Conservation (phyloP, 2,329 filamentous ascomycete genomes). For the Xylariaceae sp. region DNA sequence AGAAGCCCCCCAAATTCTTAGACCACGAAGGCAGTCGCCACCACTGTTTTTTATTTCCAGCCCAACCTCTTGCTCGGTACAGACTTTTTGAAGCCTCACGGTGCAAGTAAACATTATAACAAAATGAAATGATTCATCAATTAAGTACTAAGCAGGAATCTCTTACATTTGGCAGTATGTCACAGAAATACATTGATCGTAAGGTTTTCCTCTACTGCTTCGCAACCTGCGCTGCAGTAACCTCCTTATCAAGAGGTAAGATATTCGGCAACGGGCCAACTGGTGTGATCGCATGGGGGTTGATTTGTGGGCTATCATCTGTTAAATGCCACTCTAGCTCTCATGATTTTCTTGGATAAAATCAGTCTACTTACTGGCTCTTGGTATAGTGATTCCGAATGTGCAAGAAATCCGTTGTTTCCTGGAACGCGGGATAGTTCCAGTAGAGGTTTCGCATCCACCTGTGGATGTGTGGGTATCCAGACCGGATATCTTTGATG, state of each 20-base stretch:
- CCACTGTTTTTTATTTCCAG: too few species aligned
- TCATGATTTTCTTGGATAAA: too few species aligned
- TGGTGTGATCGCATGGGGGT: constrained; percentile 73
- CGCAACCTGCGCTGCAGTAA: constrained; percentile 49
- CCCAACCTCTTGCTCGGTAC: too few species aligned
- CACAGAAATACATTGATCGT: too few species aligned
- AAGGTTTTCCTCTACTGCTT: neutral
- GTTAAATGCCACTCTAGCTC: too few species aligned
- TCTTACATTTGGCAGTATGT: too few species aligned
- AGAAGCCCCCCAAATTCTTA: too few species aligned
- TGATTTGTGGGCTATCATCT: constrained; percentile 52
- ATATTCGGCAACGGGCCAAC: constrained; percentile 83
- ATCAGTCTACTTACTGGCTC: constrained; percentile 39
- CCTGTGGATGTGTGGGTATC: constrained; percentile 75
- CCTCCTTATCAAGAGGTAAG: constrained; percentile 74
- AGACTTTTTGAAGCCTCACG: too few species aligned
- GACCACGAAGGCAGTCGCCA: too few species aligned
- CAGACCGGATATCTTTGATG: constrained; percentile 76
- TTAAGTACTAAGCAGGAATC: too few species aligned
- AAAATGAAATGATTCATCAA: too few species aligned
- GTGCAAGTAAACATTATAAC: too few species aligned
- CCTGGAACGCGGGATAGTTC: constrained; percentile 72
- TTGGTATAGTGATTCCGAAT: constrained; percentile 77
- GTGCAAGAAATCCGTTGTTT: constrained; percentile 89
- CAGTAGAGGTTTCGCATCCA: constrained; percentile 87